Base-by-base conservation (phyloP, 2,329 filamentous ascomycete genomes). In the Microcera coccophila region DNA sequence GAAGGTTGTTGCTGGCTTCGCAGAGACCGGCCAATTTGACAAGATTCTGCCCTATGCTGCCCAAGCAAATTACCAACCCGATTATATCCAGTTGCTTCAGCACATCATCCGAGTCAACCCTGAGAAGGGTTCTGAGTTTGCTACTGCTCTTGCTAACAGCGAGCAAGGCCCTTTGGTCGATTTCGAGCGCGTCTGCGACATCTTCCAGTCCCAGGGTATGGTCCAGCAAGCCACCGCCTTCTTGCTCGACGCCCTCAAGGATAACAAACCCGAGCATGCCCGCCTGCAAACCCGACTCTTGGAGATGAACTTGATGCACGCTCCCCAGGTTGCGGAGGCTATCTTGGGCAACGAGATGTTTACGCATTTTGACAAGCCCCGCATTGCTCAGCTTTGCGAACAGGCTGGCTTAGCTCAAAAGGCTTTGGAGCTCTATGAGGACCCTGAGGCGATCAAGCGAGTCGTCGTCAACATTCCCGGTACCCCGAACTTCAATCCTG, bases 271-370 rank as follows among this genome's bases (percentile, higher is more conserved):
- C 1, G 93, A 98, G 66, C 90, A 98, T 62, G 91, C 84, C 29
- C 84, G 91, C 54, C 76, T 98, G 29, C 93, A 98, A 70, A 98
- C 94, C 17, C 85, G 93, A 47, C 78, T 98, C 3, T 74, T 98
- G 42, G 94, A 98, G 75, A 97, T 98, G 90, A 98, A 98, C 68
- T 71, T 98, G 50, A 78, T 95, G 68, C 94, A 95, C 56, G 94
- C 93, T 2, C 93, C 93, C 38, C 93, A 97, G 67, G 94, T 98
- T 41, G 93, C 94, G 3, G 94, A 98, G 66, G 93, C 93, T 24
- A 98, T 98, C 55, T 80, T 98, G 31, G 88, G 91, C 53, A 98
- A 98, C 60, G 89, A 97, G 59, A 96, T 98, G 86, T 97, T 98
- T 70, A 90, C 90, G 1, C 82, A 98, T 70, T 98, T 95, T 61